Evolutionary conservation across 371 early-diverging fungal species (phyloP).

Genomic region (Mycotypha africana): DNA sequence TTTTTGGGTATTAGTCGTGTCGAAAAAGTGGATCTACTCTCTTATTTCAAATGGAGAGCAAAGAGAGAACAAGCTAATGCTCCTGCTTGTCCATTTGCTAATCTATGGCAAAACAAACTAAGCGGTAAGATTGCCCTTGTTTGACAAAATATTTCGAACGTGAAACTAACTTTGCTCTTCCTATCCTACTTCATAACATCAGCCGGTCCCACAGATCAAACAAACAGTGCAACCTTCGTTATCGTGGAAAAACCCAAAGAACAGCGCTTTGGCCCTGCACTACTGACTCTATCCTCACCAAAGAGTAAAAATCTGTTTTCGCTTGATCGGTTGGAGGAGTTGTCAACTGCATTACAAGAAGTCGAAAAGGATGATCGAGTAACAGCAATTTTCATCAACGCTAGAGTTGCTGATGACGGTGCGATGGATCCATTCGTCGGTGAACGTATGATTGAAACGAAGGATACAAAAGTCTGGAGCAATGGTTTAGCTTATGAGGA

Average conservation of each 20-base stretch:
- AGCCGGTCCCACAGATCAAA: conserved; percentile 11
- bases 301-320: conserved; percentile 25
- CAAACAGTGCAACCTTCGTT: conserved; percentile 14
- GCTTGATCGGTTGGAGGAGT: conserved; percentile 14
- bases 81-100: conserved; percentile 56
- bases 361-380: conserved; percentile 9
- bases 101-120: conserved; percentile 52
- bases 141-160: too few relatives aligned
- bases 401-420: conserved; percentile 15
- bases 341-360: conserved; percentile 5
- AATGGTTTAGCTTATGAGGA: conserved; percentile 29
- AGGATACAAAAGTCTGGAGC: conserved; percentile 20
- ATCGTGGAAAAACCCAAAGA: conserved; percentile 9
- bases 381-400: conserved; percentile 23
- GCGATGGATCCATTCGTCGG: neutral
- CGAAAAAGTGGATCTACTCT: conserved; percentile 38
- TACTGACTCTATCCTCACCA: conserved; percentile 28
- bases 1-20: conserved; percentile 45
- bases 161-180: too few relatives aligned
- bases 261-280: conserved; percentile 13
- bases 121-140: conserved; percentile 21
- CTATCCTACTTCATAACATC: too few relatives aligned
- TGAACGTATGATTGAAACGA: conserved; percentile 16
- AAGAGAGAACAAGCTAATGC: conserved; percentile 31
- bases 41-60: conserved; percentile 40